Percentiles rank a stretch among this genome's conserved stretches.
These are phyloP conservation scores for Globisporangium abappressorium DNA, from an alignment of 352 stramenopile genomes.

Conservation along the genomic window DNA sequence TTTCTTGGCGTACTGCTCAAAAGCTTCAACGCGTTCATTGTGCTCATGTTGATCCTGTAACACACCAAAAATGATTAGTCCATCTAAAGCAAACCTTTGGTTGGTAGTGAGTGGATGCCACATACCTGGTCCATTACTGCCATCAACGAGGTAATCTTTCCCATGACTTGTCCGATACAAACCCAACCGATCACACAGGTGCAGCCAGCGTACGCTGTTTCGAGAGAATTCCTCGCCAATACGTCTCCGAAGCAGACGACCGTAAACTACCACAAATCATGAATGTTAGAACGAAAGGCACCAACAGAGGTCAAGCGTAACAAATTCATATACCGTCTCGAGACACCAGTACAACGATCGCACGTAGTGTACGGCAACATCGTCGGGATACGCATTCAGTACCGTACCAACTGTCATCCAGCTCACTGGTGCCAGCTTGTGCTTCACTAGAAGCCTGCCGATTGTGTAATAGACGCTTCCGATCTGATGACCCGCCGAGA, in stretches of 20 bases:
- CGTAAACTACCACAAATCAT: slow-evolving; percentile 18
- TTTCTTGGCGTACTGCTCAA: slow-evolving; percentile 27
- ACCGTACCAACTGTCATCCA: slow-evolving; percentile 23
- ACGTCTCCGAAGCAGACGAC: slow-evolving; percentile 30
- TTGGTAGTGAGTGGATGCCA: neutral
- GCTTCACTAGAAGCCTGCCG: slow-evolving; percentile 19
- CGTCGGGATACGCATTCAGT: slow-evolving; percentile 16
- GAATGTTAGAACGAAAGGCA: neutral
- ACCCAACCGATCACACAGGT: slow-evolving; percentile 25
- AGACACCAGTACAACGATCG: slow-evolving; percentile 27
- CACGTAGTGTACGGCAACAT: slow-evolving; percentile 20
- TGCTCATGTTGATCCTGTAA: slow-evolving; percentile 20
- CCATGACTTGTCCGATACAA: slow-evolving; percentile 27
- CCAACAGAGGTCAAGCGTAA: neutral
- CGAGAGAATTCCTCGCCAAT: slow-evolving; percentile 16
- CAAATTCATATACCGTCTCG: slow-evolving; percentile 15
- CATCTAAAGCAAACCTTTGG: neutral
- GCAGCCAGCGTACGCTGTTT: slow-evolving; percentile 20
- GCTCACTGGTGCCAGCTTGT: slow-evolving; percentile 17
- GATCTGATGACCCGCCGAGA: slow-evolving; percentile 21
- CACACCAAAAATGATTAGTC: neutral
- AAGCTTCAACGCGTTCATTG: slow-evolving; percentile 25
- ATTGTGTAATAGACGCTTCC: slow-evolving; percentile 25
- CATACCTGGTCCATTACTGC: slow-evolving; percentile 20
- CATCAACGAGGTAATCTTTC: slow-evolving; percentile 27